phyloP scores from a whole-genome alignment of 2,329 filamentous ascomycete species.

The Mycosphaerella arachidis region DNA sequence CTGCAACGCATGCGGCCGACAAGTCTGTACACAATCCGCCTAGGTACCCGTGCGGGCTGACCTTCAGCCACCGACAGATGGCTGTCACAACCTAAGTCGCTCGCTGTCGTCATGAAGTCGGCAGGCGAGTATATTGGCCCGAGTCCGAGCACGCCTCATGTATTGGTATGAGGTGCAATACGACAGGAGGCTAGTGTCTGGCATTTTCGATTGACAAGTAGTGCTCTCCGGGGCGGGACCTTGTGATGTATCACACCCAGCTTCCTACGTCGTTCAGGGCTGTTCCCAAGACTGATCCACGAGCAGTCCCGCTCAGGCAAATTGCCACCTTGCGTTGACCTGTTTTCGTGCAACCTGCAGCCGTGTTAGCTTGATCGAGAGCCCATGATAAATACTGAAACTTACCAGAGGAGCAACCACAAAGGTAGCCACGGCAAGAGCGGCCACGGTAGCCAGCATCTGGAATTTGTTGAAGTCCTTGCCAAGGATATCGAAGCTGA shows the following conservation, averaged over 20 bases:
- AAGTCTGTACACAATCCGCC: background rate
- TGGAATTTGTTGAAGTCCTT: constrained; percentile 91
- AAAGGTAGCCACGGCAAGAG: constrained; percentile 69
- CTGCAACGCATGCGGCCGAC: background rate
- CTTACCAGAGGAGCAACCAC: constrained; percentile 82
- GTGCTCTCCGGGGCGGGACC: background rate
- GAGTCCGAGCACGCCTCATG: too few species aligned
- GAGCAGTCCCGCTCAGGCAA: constrained; percentile 25
- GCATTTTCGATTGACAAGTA: background rate
- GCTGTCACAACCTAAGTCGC: too few species aligned
- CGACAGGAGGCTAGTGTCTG: too few species aligned
- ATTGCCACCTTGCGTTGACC: constrained; percentile 61
- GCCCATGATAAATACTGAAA: constrained; percentile 17
- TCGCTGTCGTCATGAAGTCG: too few species aligned
- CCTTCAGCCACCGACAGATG: background rate
- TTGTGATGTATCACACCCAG: background rate
- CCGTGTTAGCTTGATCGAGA: constrained; percentile 20
- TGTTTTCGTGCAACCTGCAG: constrained; percentile 56
- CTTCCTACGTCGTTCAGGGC: background rate
- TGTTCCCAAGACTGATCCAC: background rate
- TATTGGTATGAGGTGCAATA: too few species aligned
- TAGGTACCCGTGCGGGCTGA: background rate
- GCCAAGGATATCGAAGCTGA: constrained; percentile 85
- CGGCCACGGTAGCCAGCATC: constrained; percentile 76
- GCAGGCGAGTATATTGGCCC: too few species aligned